Conservation (phyloP, 148 eudicot genomes). For the Rhododendron ferrugineum region DNA sequence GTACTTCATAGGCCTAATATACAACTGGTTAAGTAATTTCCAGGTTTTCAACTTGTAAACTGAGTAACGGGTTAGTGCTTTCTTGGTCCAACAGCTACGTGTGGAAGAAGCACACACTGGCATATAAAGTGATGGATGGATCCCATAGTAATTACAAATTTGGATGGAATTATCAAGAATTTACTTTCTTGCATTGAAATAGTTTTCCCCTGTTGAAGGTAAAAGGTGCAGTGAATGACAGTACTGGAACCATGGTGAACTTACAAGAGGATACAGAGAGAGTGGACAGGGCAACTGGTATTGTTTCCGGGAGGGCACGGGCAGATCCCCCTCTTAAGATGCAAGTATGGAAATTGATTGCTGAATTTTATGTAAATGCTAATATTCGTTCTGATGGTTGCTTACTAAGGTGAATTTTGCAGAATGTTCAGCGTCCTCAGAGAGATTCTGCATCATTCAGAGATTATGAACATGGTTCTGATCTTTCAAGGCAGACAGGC, state of each 20-base stretch:
- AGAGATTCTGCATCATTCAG: conserved; percentile 44
- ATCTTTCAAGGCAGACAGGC: conserved; percentile 40
- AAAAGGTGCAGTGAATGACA: conserved; percentile 36
- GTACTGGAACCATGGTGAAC: conserved; percentile 24
- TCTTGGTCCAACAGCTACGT: not conserved
- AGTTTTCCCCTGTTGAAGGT: conserved; percentile 33
- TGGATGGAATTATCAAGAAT: not conserved
- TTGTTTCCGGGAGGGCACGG: conserved; percentile 40
- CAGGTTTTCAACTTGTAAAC: not conserved
- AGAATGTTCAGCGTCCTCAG: conserved; percentile 43
- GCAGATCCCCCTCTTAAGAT: conserved; percentile 45
- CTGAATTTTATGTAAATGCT: not conserved
- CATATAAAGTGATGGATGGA: not conserved
- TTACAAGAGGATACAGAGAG: conserved; percentile 41
- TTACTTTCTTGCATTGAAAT: conserved; percentile 14
- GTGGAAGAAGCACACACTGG: not conserved
- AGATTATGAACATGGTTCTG: conserved; percentile 46
- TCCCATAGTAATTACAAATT: not conserved
- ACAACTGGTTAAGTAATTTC: not conserved
- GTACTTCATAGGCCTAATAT: not conserved
- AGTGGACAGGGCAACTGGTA: conserved; percentile 29
- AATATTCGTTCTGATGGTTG: not conserved
- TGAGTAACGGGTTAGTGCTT: not conserved
- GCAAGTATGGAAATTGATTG: conserved; percentile 22
- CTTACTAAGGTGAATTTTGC: conserved; percentile 15